These are phyloP conservation scores for Phytophthora brassicae DNA, from an alignment of 352 stramenopile genomes.

Conservation along the genomic window DNA sequence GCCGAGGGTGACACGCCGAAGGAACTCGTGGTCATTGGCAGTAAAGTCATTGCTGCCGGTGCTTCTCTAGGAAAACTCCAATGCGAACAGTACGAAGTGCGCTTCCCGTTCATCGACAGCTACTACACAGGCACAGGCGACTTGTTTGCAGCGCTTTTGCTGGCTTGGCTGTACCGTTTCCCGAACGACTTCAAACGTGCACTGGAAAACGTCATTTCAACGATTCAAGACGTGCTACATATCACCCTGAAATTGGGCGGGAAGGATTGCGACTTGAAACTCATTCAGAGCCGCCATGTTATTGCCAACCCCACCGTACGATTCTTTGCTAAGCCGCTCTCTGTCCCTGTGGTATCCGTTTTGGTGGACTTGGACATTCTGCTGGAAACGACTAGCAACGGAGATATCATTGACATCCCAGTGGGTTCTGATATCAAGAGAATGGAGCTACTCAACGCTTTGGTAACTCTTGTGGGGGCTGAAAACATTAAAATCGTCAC, in stretches of 20 bases:
- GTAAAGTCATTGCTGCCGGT: slow-evolving; percentile 33
- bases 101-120: slow-evolving; percentile 75
- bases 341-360: slow-evolving; percentile 30
- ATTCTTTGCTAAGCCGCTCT: slow-evolving; percentile 49
- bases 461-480: slow-evolving; percentile 19
- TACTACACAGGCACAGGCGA: slow-evolving; percentile 87
- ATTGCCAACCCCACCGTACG: slow-evolving; percentile 59
- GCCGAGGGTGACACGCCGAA: slow-evolving; percentile 23
- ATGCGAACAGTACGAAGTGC: slow-evolving; percentile 80
- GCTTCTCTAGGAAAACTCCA: slow-evolving; percentile 4
- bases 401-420: slow-evolving; percentile 20
- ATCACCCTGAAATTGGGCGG: slow-evolving; percentile 66
- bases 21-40: slow-evolving; percentile 75
- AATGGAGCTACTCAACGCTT: slow-evolving; percentile 19
- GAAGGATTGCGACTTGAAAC: slow-evolving; percentile 78
- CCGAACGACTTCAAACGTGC: slow-evolving; percentile 64
- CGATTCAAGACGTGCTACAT: slow-evolving; percentile 77
- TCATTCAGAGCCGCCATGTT: slow-evolving; percentile 79
- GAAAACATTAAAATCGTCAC: slow-evolving; percentile 31
- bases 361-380: slow-evolving; percentile 34
- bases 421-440: slow-evolving; percentile 15
- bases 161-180: slow-evolving; percentile 74
- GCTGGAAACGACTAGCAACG: slow-evolving; percentile 19
- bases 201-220: slow-evolving; percentile 78
- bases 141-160: slow-evolving; percentile 77